Conservation (phyloP, 768 basidiomycete genomes). For the Macrolepiota fuliginosa region DNA sequence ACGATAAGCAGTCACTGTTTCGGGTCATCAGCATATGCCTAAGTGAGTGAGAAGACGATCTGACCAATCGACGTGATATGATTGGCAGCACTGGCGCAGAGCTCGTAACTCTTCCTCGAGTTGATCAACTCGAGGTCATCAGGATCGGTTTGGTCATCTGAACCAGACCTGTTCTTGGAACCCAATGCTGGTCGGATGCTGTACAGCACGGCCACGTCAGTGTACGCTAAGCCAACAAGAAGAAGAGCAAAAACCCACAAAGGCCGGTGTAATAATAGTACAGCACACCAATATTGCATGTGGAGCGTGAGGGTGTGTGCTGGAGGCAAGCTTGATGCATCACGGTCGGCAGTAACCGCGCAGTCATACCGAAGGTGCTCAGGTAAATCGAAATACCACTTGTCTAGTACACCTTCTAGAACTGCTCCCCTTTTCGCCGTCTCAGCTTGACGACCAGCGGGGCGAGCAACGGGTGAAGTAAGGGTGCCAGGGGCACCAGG, state of each 20-base stretch:
- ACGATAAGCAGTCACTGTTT: slow-evolving; percentile 53
- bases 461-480: background rate
- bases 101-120: slow-evolving; percentile 65
- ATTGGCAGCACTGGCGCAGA: slow-evolving; percentile 76
- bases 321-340: slow-evolving; percentile 31
- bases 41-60: slow-evolving; percentile 15
- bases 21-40: slow-evolving; percentile 2
- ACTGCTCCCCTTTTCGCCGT: slow-evolving; percentile 28
- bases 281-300: slow-evolving; percentile 86
- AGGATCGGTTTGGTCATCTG: slow-evolving; percentile 42
- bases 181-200: slow-evolving; percentile 41
- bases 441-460: slow-evolving; percentile 54
- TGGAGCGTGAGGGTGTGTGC: slow-evolving; percentile 71
- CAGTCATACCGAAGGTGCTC: slow-evolving; percentile 66
- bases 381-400: slow-evolving; percentile 73
- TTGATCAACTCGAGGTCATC: slow-evolving; percentile 57
- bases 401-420: slow-evolving; percentile 63
- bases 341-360: slow-evolving; percentile 19
- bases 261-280: slow-evolving; percentile 71
- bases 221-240: slow-evolving; percentile 3
- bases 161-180: slow-evolving; percentile 35
- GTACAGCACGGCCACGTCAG: slow-evolving; percentile 10
- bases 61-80: slow-evolving; percentile 70
- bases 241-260: slow-evolving; percentile 57
- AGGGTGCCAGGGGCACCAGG: background rate